A percentile compares a stretch with the other conserved stretches of the same genome.
phyloP scores from a whole-genome alignment of 805 yeast genomes.

The Pichia rugopelliculosa region DNA sequence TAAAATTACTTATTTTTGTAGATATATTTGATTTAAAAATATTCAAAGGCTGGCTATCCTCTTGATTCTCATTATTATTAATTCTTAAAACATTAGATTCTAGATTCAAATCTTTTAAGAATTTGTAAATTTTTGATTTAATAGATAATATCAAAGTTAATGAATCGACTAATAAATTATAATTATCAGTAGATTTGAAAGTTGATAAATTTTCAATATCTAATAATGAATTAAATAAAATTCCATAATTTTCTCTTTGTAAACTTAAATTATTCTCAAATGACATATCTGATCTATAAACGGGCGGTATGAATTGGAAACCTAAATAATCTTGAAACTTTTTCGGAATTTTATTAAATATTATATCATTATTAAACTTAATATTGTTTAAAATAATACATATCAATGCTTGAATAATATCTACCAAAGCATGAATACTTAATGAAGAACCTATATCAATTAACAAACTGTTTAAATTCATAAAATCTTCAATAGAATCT shows the following conservation, averaged over 20 bases:
- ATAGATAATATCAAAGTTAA: slow-evolving; percentile 30
- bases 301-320: slow-evolving; percentile 25
- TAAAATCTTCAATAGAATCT: slow-evolving; percentile 15
- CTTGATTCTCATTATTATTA: background rate
- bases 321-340: slow-evolving; percentile 16
- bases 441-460: slow-evolving; percentile 30
- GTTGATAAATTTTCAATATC: slow-evolving; percentile 13
- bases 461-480: slow-evolving; percentile 17
- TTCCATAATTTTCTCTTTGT: slow-evolving; percentile 10
- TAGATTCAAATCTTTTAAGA: slow-evolving; percentile 15
- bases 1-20: slow-evolving; percentile 24
- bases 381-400: slow-evolving; percentile 14
- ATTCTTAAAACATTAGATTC: slow-evolving; percentile 13
- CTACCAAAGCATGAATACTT: slow-evolving; percentile 28
- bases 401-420: slow-evolving; percentile 21
- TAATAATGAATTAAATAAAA: slow-evolving; percentile 8
- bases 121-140: slow-evolving; percentile 24
- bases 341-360: slow-evolving; percentile 12
- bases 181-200: slow-evolving; percentile 6
- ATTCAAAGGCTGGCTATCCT: slow-evolving; percentile 11
- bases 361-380: slow-evolving; percentile 4
- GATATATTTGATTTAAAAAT: slow-evolving; percentile 19
- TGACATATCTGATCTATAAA: slow-evolving; percentile 21
- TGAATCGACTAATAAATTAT: slow-evolving; percentile 21
- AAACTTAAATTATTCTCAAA: slow-evolving; percentile 19